A percentile compares a stretch with the other conserved stretches of the same genome.
Evolutionary conservation across 2,329 filamentous ascomycete genomes (phyloP).

Genomic region (Hypoxylon sp.): DNA sequence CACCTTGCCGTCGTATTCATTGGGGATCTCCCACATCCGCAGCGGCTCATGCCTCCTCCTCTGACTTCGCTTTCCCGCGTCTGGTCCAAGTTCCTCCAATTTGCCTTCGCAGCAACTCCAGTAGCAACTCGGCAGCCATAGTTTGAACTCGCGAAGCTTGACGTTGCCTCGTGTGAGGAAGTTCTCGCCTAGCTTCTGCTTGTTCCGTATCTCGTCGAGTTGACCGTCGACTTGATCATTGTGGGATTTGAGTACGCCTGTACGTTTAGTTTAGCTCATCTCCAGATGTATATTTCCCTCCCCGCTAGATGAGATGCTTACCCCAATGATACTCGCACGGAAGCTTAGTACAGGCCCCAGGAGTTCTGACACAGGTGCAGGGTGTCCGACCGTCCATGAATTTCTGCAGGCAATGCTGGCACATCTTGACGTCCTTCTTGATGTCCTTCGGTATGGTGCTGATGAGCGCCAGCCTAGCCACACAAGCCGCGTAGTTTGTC

Average conservation of each 20-base stretch:
- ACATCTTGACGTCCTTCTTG: constrained; percentile 4
- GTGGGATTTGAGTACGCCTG: constrained; percentile 19
- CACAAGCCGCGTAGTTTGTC: constrained; percentile 8
- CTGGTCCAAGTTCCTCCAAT: constrained; percentile 7
- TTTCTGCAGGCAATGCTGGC: constrained; percentile 25
- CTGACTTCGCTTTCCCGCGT: constrained; percentile 21
- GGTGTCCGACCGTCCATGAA: neutral
- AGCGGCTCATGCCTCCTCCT: neutral
- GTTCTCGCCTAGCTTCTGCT: neutral
- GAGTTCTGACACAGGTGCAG: neutral
- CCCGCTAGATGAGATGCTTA: neutral
- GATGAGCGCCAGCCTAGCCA: constrained; percentile 8
- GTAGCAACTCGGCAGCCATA: constrained; percentile 22
- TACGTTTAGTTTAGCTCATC: constrained; percentile 7
- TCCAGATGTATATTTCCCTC: neutral
- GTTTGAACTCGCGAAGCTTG: constrained; percentile 22
- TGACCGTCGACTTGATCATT: neutral
- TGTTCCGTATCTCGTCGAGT: neutral
- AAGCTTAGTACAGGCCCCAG: neutral
- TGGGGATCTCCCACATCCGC: constrained; percentile 14
- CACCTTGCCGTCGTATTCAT: constrained; percentile 14
- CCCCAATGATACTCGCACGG: constrained; percentile 33
- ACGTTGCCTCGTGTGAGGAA: constrained; percentile 6
- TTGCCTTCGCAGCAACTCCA: constrained; percentile 34
- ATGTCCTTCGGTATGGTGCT: neutral